Evolutionary conservation across 2,329 filamentous ascomycete species (phyloP), one percentile per base, ranked within the genome.

Genomic region (Macrophomina tecta): DNA sequence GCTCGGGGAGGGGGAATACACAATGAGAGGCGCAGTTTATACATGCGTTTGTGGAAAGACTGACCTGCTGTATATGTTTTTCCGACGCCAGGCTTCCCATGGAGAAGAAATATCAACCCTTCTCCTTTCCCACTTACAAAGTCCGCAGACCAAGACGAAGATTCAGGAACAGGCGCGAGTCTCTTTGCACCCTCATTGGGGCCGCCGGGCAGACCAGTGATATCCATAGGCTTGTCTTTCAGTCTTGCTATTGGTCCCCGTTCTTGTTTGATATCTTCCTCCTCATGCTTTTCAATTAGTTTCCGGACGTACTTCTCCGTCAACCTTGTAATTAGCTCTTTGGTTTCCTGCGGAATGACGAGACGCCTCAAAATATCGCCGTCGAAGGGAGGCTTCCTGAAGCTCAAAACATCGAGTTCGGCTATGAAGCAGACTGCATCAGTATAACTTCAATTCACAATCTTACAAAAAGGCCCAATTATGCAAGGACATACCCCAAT

Each of bases 61-160:
- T 36, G 65, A 76, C 75, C 77, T 48, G 73, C 72, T 2, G 76
- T 78, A 45, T 70, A 77, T 1, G 68, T 69, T n/a, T 69, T 69
- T 3, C 68, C 66, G 1, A 65, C 64, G 6, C 68, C 68, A 1
- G 62, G 62, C 36, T 64, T 64, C 32, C 62, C 62, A n/a, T 64
- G 62, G 3, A 64, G 38, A 2, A 64, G 28, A 8, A 64, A 64
- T 14, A 46, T 64, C 5, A 64, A n/a, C 0, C 62, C 62, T n/a
- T 64, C 34, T 32, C 62, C 62, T 9, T 64, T 64, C 1, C 49
- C 48, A 7, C n/a, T 34, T 1, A 64, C 49, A 14, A 64, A 64
- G 5, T 64, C 49, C 1, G 62, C 18, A 18, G 69, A 28, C 69
- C 68, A 69, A 0, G 64, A 12, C 4, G 45, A 38, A 11, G 18